phyloP scores from a whole-genome alignment of 2,329 filamentous ascomycete species.

The Cryoendolithus antarcticus region DNA sequence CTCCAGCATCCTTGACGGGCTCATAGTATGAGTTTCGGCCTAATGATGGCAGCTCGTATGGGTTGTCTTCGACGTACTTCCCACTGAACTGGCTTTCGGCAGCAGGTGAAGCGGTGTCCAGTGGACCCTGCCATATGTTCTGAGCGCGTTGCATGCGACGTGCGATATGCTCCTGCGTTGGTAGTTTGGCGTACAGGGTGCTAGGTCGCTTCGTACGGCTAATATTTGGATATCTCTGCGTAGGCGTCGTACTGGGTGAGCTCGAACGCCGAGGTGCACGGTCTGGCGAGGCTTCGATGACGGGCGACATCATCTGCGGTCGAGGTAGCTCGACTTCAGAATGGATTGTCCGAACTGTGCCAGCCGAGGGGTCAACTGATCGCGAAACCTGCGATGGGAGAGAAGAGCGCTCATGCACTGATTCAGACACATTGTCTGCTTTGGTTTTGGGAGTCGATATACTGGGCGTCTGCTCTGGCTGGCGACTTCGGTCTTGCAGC shows the following conservation, averaged over 20 bases:
- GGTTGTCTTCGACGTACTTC: constrained; percentile 13
- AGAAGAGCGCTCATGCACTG: too few species aligned
- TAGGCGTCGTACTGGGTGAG: not conserved
- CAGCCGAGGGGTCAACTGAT: too few species aligned
- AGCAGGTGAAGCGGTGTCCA: constrained; percentile 17
- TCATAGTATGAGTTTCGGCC: constrained; percentile 7
- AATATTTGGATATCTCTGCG: not conserved
- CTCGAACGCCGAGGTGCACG: not conserved
- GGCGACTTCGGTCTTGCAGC: constrained; percentile 39
- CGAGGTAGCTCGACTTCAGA: constrained; percentile 10
- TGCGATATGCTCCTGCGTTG: constrained; percentile 28
- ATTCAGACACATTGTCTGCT: too few species aligned
- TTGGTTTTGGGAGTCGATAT: not conserved
- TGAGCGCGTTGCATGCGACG: constrained; percentile 26
- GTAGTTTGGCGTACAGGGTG: constrained; percentile 15
- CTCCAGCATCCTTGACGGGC: constrained; percentile 6
- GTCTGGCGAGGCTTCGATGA: constrained; percentile 11
- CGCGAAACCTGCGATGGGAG: too few species aligned
- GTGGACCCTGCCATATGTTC: constrained; percentile 29
- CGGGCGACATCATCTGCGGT: constrained; percentile 14
- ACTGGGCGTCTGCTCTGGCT: not conserved
- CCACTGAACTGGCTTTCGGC: not conserved
- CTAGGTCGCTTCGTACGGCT: not conserved
- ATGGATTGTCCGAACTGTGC: constrained; percentile 17
- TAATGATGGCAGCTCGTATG: constrained; percentile 20